These are phyloP conservation scores for Plasmodium ovale DNA, from an alignment of 169 alveolate species.

Conservation along the genomic window DNA sequence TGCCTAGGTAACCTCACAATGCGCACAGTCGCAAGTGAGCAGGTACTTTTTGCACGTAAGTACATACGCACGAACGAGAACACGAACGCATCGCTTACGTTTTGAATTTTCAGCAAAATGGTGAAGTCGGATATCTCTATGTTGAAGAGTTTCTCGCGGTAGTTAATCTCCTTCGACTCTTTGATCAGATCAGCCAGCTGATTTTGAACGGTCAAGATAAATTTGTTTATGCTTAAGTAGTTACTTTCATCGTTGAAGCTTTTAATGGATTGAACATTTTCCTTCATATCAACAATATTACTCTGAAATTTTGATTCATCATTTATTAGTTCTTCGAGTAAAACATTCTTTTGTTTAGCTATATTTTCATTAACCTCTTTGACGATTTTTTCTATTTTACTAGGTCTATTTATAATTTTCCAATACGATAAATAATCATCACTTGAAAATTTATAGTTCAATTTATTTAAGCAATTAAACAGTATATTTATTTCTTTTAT, in stretches of 20 bases:
- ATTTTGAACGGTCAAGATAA: conserved; percentile 68
- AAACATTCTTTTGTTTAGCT: conserved; percentile 54
- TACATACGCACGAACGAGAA: background rate
- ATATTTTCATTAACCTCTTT: conserved; percentile 70
- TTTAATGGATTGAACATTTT: conserved; percentile 69
- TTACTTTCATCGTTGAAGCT: conserved; percentile 71
- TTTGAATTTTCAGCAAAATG: conserved; percentile 58
- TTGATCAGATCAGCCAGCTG: conserved; percentile 58
- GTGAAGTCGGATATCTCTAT: conserved; percentile 72
- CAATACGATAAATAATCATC: conserved; percentile 74
- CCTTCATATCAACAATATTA: conserved; percentile 73
- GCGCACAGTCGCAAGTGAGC: too few relatives aligned
- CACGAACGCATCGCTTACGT: conserved; percentile 14
- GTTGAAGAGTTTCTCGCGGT: conserved; percentile 54
- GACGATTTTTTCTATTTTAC: conserved; percentile 71
- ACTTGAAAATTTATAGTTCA: conserved; percentile 69
- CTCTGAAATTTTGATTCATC: conserved; percentile 74
- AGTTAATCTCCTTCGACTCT: conserved; percentile 70
- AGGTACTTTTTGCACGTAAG: too few relatives aligned
- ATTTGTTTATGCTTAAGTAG: conserved; percentile 54
- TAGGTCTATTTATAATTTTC: conserved; percentile 72
- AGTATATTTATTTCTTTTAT: conserved; percentile 67
- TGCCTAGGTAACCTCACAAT: too few relatives aligned
- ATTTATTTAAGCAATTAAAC: conserved; percentile 61
- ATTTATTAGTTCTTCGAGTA: conserved; percentile 71